Conservation (phyloP, 768 basidiomycete species). For the Mycena polygramma region DNA sequence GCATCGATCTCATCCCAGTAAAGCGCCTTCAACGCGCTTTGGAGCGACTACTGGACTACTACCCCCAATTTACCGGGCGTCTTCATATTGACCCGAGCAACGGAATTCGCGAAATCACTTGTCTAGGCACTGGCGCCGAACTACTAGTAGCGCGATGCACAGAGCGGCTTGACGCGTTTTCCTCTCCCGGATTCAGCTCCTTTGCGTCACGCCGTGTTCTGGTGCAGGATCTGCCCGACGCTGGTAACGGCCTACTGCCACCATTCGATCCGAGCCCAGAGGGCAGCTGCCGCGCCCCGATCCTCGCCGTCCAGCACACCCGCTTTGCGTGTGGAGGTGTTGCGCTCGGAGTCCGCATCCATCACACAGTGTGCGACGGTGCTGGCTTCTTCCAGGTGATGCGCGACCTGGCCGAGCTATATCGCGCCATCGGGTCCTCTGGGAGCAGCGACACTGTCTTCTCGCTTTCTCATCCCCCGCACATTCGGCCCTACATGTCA, state of each 20-base stretch:
- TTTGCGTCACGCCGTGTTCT: conserved; percentile 8
- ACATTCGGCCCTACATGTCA: conserved; percentile 34
- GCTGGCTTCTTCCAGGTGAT: conserved; percentile 38
- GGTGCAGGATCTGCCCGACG: conserved; percentile 31
- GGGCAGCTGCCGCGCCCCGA: conserved; percentile 8
- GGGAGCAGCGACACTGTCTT: neutral
- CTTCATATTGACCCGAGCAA: conserved; percentile 19
- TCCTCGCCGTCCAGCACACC: conserved; percentile 39
- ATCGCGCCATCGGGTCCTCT: conserved; percentile 29
- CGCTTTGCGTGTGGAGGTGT: conserved; percentile 40
- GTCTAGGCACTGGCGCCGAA: conserved; percentile 34
- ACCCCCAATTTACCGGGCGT: conserved; percentile 38
- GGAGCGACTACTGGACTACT: conserved; percentile 32
- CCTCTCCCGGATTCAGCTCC: conserved; percentile 7
- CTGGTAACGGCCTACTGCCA: conserved; percentile 35
- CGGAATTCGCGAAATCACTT: conserved; percentile 24
- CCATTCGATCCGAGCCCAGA: conserved; percentile 34
- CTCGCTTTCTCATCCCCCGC: conserved; percentile 29
- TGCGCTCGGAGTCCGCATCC: conserved; percentile 34
- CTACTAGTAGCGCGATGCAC: conserved; percentile 34
- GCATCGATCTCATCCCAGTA: conserved; percentile 22
- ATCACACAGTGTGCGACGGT: conserved; percentile 34
- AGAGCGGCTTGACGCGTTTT: conserved; percentile 34
- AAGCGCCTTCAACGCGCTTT: conserved; percentile 36
- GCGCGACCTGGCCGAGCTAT: conserved; percentile 35